Base-by-base conservation (phyloP, 2,329 filamentous ascomycete genomes). In the Colletotrichum caudatum region DNA sequence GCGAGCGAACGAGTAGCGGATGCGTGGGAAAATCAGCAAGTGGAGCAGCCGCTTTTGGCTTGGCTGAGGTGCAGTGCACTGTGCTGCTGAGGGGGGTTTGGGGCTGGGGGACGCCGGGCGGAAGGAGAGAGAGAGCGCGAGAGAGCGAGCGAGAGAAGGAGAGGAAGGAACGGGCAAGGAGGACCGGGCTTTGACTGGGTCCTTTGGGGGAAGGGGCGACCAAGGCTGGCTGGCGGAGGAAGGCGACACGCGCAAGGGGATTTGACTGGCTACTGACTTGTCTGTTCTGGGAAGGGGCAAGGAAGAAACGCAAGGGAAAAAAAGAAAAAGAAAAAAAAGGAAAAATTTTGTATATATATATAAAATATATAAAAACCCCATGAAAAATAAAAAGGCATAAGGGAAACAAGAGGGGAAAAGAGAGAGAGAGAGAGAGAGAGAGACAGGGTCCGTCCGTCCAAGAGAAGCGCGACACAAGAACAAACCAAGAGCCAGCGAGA, bases 41-140 rank as follows among this genome's bases (percentile, higher is more conserved):
- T 71, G 69, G 69, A 71, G 65, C 69, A 58, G 33, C 67, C 61
- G 50, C 70, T 71, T 72, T 62, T 62, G 68, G 64, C 26, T 50
- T 62, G 68, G 64, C 26, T 50, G 57, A 44, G 23, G 46, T 37
- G 41, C 29, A 29, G 29, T 29, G 29, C 3, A 29, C 35, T 23
- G 39, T 54, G 44, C 59, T 53, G 44, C 59, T 53, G 44, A 59
- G 46, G 41, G 59, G 46, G 60, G 60, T 35, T 26, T 64, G 29
- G 48, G 60, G 41, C 61, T 64, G 44, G 50, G 44, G 16, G 5
- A 18, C 23, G 59, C 60, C 59, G 65, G 59, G 26, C n/a, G n/a
- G 37, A 39, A 12, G 12, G 54, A 3, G 35, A 9, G 54, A 18
- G n/a, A 58, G n/a, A 9, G 35, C 5, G 35, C 16, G 54, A 57